Evolutionary conservation across 2,329 filamentous ascomycete species (phyloP).

Genomic region (Ophiostoma perfectum): DNA sequence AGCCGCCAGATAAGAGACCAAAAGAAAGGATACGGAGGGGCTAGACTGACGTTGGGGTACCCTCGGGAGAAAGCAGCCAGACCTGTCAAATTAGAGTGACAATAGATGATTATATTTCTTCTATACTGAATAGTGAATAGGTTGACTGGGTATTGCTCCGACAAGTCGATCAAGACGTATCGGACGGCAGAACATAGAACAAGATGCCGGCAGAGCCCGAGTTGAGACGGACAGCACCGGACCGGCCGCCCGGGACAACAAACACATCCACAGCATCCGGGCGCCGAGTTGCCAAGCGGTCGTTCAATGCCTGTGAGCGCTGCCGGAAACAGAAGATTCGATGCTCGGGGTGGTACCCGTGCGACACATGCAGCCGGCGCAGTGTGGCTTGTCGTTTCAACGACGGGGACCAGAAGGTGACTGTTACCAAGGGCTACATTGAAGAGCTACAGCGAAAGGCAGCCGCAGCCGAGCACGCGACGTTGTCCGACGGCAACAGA

Average conservation of each 20-base stretch:
- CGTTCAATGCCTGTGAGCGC: background rate
- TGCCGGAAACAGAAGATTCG: conserved; percentile 7
- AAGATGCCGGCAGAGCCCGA: background rate
- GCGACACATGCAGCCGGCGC: conserved; percentile 13
- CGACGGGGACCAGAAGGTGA: conserved; percentile 12
- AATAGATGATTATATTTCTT: too few relatives aligned
- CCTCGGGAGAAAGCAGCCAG: too few relatives aligned
- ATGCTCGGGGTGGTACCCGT: conserved; percentile 12
- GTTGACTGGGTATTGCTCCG: too few relatives aligned
- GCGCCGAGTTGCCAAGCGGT: background rate
- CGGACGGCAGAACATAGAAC: background rate
- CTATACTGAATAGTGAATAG: too few relatives aligned
- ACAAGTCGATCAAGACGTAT: too few relatives aligned
- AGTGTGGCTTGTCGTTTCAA: conserved; percentile 6
- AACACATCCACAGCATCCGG: background rate
- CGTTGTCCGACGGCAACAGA: background rate
- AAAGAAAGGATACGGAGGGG: too few relatives aligned
- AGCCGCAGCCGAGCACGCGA: background rate
- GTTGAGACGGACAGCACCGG: background rate
- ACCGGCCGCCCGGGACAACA: background rate
- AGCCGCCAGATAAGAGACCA: too few relatives aligned
- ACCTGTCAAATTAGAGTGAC: too few relatives aligned
- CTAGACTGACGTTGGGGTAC: too few relatives aligned
- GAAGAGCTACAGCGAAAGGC: background rate
- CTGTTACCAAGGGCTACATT: conserved; percentile 12